Base-by-base conservation (phyloP, 169 alveolate genomes). In the Eimeria praecox region DNA sequence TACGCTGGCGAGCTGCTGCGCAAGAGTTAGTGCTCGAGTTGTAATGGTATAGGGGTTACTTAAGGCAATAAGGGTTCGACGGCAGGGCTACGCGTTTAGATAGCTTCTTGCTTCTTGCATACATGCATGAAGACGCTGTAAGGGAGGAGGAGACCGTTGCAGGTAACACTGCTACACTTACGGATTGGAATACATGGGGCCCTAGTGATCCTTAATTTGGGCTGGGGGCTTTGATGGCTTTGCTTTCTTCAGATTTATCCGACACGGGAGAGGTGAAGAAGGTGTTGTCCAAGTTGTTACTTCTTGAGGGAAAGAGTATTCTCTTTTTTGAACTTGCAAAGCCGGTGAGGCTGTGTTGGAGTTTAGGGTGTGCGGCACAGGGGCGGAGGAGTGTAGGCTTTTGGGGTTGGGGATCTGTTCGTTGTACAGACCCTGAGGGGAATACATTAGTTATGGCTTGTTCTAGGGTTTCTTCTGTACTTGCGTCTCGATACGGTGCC, bases 241-340 rank as follows among this genome's bases (percentile, higher is more conserved):
- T 46, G 44, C 14, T 49, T 10, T 42, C 24, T 49, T 22, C 52
- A 80, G 90, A 80, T 80, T 42, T 80, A 27, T 80, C 90, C 38
- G 90, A 40, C n/a, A 30, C 9, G 52, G 66, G 90, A 2, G 90
- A n/a, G 90, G 90, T 80, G 66, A 38, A 80, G 40, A 80, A 30
- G 66, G n/a, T 80, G 66, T 44, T 80, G 14, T 27, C 24, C 30
- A 80, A 30, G 90, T n/a, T 80, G 49, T 46, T 80, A 38, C 42
- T 46, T 0, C 69, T 80, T 9, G 71, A 80, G 40, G 90, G 90
- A 6, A n/a, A 49, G 71, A 27, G 69, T 33, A 80, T 80, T 27
- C 71, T 80, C 56, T 80, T 80, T 30, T 80, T 44, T 44, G 90
- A 80, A 52, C 90, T 80, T 80, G 49, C 90, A 33, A 80, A 80